Conservation (phyloP, 345 rosid genomes). For the Geranium rotundifolium region DNA sequence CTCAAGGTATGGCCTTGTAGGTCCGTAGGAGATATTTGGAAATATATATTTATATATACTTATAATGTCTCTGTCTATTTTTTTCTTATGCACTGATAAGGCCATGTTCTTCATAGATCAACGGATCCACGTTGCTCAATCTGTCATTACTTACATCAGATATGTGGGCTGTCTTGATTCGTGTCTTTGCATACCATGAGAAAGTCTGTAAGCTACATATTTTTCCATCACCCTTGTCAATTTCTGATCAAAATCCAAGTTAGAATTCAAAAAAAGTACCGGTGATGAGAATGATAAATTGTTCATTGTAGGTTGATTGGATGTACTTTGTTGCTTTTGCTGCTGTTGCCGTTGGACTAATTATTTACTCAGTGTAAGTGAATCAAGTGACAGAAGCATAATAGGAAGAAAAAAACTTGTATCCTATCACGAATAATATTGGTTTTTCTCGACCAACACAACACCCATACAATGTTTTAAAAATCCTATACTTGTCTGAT, state of each 20-base stretch:
- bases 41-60: no score
- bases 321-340: constrained; percentile 78
- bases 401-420: no score
- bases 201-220: constrained; percentile 33
- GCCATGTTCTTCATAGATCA: constrained; percentile 29
- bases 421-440: neutral
- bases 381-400: neutral
- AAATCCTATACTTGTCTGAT: no score
- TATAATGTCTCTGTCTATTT: no score
- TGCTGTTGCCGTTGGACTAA: constrained; percentile 53
- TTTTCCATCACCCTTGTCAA: neutral
- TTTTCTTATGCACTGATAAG: no score
- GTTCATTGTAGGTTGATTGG: constrained; percentile 57
- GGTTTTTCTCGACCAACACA: no score
- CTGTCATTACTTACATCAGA: constrained; percentile 85
- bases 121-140: constrained; percentile 83
- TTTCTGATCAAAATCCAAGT: neutral
- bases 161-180: constrained; percentile 91
- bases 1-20: constrained; percentile 49
- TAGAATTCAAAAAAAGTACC: neutral
- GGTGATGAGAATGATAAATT: neutral
- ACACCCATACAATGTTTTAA: no score
- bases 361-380: constrained; percentile 63
- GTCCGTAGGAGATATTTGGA: neutral
- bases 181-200: constrained; percentile 72